Evolutionary conservation across 2,329 filamentous ascomycete species (phyloP).

Genomic region (Penicillium sp.): DNA sequence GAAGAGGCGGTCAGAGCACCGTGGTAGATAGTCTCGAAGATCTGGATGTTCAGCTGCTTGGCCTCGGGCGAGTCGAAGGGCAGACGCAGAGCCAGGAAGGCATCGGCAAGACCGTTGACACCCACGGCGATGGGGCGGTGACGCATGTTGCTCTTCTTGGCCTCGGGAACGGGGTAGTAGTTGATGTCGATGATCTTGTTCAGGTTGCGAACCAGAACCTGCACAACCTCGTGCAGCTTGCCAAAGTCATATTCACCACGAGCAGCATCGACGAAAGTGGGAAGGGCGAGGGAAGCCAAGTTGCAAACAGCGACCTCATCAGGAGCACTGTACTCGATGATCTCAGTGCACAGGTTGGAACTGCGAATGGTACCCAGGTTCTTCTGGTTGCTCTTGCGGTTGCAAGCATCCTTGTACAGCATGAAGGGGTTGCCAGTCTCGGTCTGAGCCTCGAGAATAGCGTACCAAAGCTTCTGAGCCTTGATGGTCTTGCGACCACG

Average conservation of each 20-base stretch:
- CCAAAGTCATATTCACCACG: slow-evolving; percentile 87
- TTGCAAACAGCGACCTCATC: slow-evolving; percentile 99
- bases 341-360: slow-evolving; percentile 98
- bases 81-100: slow-evolving; percentile 92
- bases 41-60: slow-evolving; percentile 90
- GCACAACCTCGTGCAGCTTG: slow-evolving; percentile 90
- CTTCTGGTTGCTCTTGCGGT: slow-evolving; percentile 99
- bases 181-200: slow-evolving; percentile 99
- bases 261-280: slow-evolving; percentile 81
- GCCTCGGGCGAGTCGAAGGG: slow-evolving; percentile 96
- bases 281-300: slow-evolving; percentile 86
- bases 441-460: slow-evolving; percentile 94
- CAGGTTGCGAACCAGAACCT: slow-evolving; percentile 88
- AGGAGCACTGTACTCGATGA: slow-evolving; percentile 92
- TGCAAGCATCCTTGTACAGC: slow-evolving; percentile 98
- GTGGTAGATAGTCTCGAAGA: slow-evolving; percentile 99
- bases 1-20: slow-evolving; percentile 84
- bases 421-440: slow-evolving; percentile 99
- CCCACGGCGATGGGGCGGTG: slow-evolving; percentile 94
- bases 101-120: slow-evolving; percentile 96
- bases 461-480: slow-evolving; percentile 99
- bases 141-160: slow-evolving; percentile 92
- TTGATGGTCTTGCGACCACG: slow-evolving; percentile 86
- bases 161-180: slow-evolving; percentile 95
- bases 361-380: slow-evolving; percentile 97